Conservation (phyloP, 768 basidiomycete species). For the Macrocybe gigantea region DNA sequence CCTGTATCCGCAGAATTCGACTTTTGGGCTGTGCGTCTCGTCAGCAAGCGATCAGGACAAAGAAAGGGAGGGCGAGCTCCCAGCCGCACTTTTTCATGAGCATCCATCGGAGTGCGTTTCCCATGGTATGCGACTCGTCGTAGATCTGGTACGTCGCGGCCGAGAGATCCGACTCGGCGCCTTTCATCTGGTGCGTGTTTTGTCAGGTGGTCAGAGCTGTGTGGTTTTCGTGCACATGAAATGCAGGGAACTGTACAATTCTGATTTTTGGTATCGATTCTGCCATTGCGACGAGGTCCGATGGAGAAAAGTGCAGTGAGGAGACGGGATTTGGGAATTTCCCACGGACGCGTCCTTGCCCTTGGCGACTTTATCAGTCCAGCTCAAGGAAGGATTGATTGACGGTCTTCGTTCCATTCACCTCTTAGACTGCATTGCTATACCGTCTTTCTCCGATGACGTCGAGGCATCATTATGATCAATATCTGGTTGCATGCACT, state of each 20-base stretch:
- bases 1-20: slow-evolving; percentile 99
- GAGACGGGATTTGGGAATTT: too few relatives aligned
- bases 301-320: too few relatives aligned
- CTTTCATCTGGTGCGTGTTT: slow-evolving; percentile 60
- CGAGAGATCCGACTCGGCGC: slow-evolving; percentile 75
- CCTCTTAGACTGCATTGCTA: too few relatives aligned
- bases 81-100: slow-evolving; percentile 92
- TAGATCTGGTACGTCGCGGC: slow-evolving; percentile 88
- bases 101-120: slow-evolving; percentile 96
- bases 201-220: not conserved
- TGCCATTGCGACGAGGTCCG: slow-evolving; percentile 21
- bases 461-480: too few relatives aligned
- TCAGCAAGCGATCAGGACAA: slow-evolving; percentile 3
- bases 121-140: slow-evolving; percentile 94
- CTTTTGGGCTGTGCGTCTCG: slow-evolving; percentile 64
- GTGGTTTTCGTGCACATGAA: not conserved
- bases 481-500: too few relatives aligned
- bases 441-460: too few relatives aligned
- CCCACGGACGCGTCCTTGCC: too few relatives aligned
- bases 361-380: too few relatives aligned
- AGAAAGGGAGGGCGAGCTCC: not conserved
- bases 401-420: too few relatives aligned
- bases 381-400: too few relatives aligned
- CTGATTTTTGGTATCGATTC: slow-evolving; percentile 36
- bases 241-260: slow-evolving; percentile 23